phyloP scores from a whole-genome alignment of 2,329 filamentous ascomycete species.

The Rachicladosporium sp. region DNA sequence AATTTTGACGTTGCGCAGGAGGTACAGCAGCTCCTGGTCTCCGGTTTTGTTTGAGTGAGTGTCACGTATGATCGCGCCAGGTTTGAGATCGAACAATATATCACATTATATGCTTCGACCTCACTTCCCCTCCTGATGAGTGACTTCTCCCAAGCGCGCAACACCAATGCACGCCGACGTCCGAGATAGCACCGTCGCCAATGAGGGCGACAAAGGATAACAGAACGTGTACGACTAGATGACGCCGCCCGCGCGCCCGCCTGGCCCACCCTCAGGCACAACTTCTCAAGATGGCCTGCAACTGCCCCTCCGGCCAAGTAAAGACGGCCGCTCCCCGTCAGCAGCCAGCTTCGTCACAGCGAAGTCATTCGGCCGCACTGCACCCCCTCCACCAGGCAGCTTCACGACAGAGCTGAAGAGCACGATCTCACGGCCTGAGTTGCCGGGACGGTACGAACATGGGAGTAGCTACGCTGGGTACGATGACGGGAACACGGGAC shows the following conservation, averaged over 20 bases:
- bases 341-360: conserved; percentile 44
- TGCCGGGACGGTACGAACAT: conserved; percentile 41
- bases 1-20: too few relatives aligned
- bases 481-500: conserved; percentile 48
- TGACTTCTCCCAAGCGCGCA: conserved; percentile 4
- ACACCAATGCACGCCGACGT: conserved; percentile 17
- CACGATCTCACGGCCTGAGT: conserved; percentile 52
- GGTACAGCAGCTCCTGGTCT: too few relatives aligned
- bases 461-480: conserved; percentile 36
- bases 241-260: conserved; percentile 18
- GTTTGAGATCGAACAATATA: too few relatives aligned
- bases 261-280: conserved; percentile 18
- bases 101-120: too few relatives aligned
- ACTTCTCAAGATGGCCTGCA: conserved; percentile 22
- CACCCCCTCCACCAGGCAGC: conserved; percentile 58
- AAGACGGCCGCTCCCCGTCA: conserved; percentile 46
- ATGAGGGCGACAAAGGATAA: conserved; percentile 7
- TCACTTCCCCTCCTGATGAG: too few relatives aligned
- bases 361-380: conserved; percentile 56
- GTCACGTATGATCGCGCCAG: too few relatives aligned
- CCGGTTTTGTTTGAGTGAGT: too few relatives aligned
- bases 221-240: conserved; percentile 9
- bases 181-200: conserved; percentile 7
- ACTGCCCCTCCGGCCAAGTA: conserved; percentile 31
- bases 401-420: conserved; percentile 81